Conservation (phyloP, 2,329 filamentous ascomycete genomes). For the Aspergillus pseudoviridinutans region DNA sequence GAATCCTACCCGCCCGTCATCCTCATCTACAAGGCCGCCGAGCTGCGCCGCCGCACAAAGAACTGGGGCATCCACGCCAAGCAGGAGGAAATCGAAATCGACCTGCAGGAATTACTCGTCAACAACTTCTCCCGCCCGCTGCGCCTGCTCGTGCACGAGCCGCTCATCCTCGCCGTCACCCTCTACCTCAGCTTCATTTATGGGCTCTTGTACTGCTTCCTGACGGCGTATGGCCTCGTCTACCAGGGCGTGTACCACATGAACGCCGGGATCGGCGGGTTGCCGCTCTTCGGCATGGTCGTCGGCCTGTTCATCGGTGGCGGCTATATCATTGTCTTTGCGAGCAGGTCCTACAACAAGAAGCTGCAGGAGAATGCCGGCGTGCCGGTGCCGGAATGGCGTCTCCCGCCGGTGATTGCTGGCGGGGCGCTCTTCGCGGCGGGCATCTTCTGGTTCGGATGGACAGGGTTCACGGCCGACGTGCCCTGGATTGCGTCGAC, state of each 20-base stretch:
- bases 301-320: constrained; percentile 67
- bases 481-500: constrained; percentile 43
- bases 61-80: constrained; percentile 58
- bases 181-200: constrained; percentile 39
- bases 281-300: constrained; percentile 84
- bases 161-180: constrained; percentile 40
- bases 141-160: constrained; percentile 39
- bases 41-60: constrained; percentile 49
- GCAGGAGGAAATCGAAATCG: constrained; percentile 49
- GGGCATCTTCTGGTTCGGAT: constrained; percentile 75
- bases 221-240: constrained; percentile 36
- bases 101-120: constrained; percentile 42
- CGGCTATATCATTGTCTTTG: constrained; percentile 54
- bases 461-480: constrained; percentile 55
- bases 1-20: constrained; percentile 54
- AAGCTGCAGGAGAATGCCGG: constrained; percentile 65
- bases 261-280: constrained; percentile 63
- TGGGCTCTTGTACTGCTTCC: constrained; percentile 32
- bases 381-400: constrained; percentile 55
- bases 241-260: constrained; percentile 61
- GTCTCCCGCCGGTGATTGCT: constrained; percentile 51
- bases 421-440: constrained; percentile 51
- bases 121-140: constrained; percentile 46
- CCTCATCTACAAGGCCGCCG: constrained; percentile 49
- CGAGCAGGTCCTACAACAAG: constrained; percentile 63